A percentile compares a stretch with the other conserved stretches of the same genome.
Conservation (phyloP, 2,329 filamentous ascomycete species). For the Aureobasidium melanogenum region DNA sequence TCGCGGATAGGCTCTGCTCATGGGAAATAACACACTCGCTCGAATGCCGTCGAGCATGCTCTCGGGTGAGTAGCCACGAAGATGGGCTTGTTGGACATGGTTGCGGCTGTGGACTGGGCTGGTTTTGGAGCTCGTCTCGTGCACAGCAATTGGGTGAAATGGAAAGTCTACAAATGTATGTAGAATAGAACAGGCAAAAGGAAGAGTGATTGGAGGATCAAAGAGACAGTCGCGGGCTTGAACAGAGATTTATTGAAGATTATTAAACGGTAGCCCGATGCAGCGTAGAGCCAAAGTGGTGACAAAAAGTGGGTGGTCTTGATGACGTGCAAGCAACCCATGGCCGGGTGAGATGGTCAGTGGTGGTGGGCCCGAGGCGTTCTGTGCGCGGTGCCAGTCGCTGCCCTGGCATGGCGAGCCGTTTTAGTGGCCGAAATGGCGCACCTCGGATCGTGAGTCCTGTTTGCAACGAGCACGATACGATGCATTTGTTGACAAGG, state of each 20-base stretch:
- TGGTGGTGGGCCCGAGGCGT: conserved; percentile 4
- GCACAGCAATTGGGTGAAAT: neutral
- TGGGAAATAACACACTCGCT: conserved; percentile 56
- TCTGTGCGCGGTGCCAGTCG: neutral
- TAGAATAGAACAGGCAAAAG: conserved; percentile 7
- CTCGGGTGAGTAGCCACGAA: conserved; percentile 91
- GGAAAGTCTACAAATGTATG: conserved; percentile 12
- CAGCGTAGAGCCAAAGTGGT: conserved; percentile 5
- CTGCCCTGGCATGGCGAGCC: conserved; percentile 9
- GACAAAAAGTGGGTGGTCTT: neutral
- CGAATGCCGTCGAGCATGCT: conserved; percentile 94
- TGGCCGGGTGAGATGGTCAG: neutral
- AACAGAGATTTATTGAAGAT: conserved; percentile 5
- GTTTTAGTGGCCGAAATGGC: conserved; percentile 8
- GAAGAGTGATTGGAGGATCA: neutral
- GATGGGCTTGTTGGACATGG: conserved; percentile 70
- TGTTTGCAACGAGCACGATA: neutral
- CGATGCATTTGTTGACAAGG: neutral
- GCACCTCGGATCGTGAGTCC: neutral
- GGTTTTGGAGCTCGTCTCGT: neutral
- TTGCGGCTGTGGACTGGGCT: conserved; percentile 10
- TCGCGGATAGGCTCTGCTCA: neutral
- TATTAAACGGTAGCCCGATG: conserved; percentile 4
- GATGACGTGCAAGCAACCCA: conserved; percentile 1
- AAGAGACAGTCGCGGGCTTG: neutral